Evolutionary conservation across 1,284 basidiomycete species (phyloP).

Genomic region (Exsudoporus floridanus): DNA sequence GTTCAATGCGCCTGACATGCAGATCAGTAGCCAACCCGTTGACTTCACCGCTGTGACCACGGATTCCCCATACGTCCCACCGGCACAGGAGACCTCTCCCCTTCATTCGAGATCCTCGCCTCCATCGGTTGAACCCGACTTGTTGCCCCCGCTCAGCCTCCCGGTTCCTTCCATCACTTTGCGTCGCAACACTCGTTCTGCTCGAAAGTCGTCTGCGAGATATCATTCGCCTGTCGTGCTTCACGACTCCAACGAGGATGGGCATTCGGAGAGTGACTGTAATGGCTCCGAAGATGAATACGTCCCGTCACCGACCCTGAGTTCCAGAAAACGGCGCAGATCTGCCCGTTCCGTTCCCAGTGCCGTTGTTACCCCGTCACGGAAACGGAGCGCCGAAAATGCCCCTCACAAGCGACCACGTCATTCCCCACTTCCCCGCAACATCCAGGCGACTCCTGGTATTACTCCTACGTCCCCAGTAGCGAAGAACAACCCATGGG

Average conservation of each 20-base stretch:
- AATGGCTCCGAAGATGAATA: slow-evolving; percentile 35
- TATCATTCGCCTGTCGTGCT: neutral
- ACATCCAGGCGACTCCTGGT: slow-evolving; percentile 34
- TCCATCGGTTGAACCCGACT: neutral
- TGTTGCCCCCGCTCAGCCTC: neutral
- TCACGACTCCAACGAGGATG: slow-evolving; percentile 20
- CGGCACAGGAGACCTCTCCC: slow-evolving; percentile 3
- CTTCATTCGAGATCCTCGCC: slow-evolving; percentile 3
- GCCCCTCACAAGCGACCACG: slow-evolving; percentile 33
- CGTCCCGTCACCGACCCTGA: slow-evolving; percentile 27
- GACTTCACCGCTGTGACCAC: slow-evolving; percentile 1
- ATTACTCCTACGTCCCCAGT: slow-evolving; percentile 14
- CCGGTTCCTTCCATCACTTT: slow-evolving; percentile 1
- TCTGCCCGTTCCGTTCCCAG: slow-evolving; percentile 1
- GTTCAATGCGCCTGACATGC: slow-evolving; percentile 18
- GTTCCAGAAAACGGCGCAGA: slow-evolving; percentile 28
- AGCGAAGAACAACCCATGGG: slow-evolving; percentile 31
- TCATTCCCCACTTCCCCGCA: slow-evolving; percentile 40
- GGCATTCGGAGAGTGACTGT: slow-evolving; percentile 29
- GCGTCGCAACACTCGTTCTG: slow-evolving; percentile 15
- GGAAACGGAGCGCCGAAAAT: slow-evolving; percentile 5
- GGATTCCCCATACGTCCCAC: slow-evolving; percentile 19
- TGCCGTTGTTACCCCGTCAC: slow-evolving; percentile 1
- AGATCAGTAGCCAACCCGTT: slow-evolving; percentile 21
- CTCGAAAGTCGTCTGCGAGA: slow-evolving; percentile 8